A percentile compares a stretch with the other conserved stretches of the same genome.
Evolutionary conservation across 2,329 filamentous ascomycete genomes (phyloP).

Genomic region (Nannizziopsis arthrosporioides): DNA sequence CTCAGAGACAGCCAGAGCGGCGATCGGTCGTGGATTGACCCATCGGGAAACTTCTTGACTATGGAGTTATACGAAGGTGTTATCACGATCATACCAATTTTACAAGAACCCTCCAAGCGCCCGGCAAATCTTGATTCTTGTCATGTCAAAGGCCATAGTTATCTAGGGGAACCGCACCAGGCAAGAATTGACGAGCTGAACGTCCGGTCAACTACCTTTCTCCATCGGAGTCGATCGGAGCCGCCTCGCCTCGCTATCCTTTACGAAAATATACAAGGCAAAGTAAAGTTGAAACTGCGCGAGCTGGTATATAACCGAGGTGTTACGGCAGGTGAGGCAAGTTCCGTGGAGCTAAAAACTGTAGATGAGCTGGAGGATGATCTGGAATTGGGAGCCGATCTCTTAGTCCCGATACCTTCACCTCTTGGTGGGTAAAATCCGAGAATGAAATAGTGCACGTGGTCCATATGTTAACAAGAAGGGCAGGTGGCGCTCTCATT

Average conservation of each 20-base stretch:
- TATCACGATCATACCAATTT: slow-evolving; percentile 51
- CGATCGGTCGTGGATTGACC: slow-evolving; percentile 74
- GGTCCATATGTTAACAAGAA: slow-evolving; percentile 40
- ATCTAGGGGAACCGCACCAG: slow-evolving; percentile 50
- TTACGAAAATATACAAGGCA: slow-evolving; percentile 51
- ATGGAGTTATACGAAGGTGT: slow-evolving; percentile 59
- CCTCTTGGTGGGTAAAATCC: slow-evolving; percentile 38
- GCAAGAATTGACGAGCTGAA: slow-evolving; percentile 55
- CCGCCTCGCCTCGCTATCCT: slow-evolving; percentile 53
- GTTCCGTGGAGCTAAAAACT: slow-evolving; percentile 43
- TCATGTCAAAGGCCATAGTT: slow-evolving; percentile 32
- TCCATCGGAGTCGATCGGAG: slow-evolving; percentile 42
- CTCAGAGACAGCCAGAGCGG: slow-evolving; percentile 67
- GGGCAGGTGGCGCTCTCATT: slow-evolving; percentile 58
- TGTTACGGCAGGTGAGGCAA: slow-evolving; percentile 33
- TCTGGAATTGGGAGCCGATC: slow-evolving; percentile 48
- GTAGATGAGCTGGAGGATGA: slow-evolving; percentile 41
- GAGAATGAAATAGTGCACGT: not conserved
- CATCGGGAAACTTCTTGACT: slow-evolving; percentile 56
- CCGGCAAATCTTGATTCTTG: slow-evolving; percentile 26
- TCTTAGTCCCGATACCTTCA: slow-evolving; percentile 49
- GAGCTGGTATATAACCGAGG: slow-evolving; percentile 43
- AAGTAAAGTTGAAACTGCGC: slow-evolving; percentile 44
- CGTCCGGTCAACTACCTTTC: slow-evolving; percentile 54
- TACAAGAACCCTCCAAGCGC: slow-evolving; percentile 22